Evolutionary conservation across 768 basidiomycete species (phyloP), one percentile per base, ranked within the genome.

Genomic region (Boletus rubroflammeus): DNA sequence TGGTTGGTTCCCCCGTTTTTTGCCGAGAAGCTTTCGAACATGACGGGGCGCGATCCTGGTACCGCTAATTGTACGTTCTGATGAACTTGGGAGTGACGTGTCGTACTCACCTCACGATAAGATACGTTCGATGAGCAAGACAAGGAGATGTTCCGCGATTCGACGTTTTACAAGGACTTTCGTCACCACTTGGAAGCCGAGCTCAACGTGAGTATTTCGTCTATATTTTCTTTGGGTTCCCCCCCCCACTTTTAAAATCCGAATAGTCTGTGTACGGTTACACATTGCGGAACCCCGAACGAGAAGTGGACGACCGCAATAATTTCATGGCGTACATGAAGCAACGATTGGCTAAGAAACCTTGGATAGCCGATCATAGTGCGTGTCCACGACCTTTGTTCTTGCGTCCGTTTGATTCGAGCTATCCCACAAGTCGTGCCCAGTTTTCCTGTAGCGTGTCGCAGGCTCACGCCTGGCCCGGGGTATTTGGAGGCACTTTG

Each of bases 401-500:
- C n/a, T 11, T 1, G 3, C 8, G 14, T n/a, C 15, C 4, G 19
- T 29, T 43, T 34, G 31, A 48, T 25, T 29, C 10, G 14, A 53
- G 17, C 40, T 25, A 5, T 52, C 2, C 35, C 23, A 23, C 42
- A n/a, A 58, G 57, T 85, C n/a, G 73, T 84, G 25, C 83, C 85
- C 13, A 71, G 79, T 43, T 86, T 85, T 58, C 71, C 78, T 6
- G 78, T 84, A 15, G 76, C 72, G 5, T 88, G 84, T 67, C 75
- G 84, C 26, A 75, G 85, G n/a, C 67, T 86, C 45, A 88, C 86
- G 0, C 83, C 84, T 2, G 85, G 84, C 0, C 82, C 82, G 10
- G 84, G 85, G 6, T 88, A 84, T 62, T 75, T 87, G 31, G 83
- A 86, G 59, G 81, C 85, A 0, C 68, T 87, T 2, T 81, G 79